A percentile compares a stretch with the other conserved stretches of the same genome.
phyloP scores from a whole-genome alignment of 345 rosid species.

The Theobroma cacao region DNA sequence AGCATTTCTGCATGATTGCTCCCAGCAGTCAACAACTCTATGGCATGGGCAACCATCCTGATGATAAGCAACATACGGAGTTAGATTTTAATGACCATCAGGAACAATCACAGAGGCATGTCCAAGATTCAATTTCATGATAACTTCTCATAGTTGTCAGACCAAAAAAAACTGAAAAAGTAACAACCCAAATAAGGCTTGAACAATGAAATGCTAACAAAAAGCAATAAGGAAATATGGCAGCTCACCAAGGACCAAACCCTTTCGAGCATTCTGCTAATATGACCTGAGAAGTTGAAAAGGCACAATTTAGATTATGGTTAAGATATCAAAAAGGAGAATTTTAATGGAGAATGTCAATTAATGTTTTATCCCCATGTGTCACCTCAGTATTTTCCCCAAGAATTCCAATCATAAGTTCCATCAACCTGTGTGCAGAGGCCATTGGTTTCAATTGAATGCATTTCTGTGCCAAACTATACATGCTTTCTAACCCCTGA shows the following conservation, averaged over 20 bases:
- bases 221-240: conserved; percentile 2
- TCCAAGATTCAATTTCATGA: conserved; percentile 5
- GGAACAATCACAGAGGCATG: neutral
- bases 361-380: neutral
- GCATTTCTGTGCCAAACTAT: conserved; percentile 80
- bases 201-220: conserved; percentile 4
- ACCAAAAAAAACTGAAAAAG: neutral
- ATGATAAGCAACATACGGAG: conserved; percentile 21
- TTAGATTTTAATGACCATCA: neutral
- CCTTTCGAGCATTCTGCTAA: conserved; percentile 90
- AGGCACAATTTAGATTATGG: neutral
- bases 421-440: conserved; percentile 65
- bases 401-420: conserved; percentile 73
- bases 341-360: neutral
- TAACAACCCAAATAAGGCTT: neutral
- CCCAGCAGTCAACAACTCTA: conserved; percentile 80
- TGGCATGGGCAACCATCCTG: conserved; percentile 96
- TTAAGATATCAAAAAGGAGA: neutral
- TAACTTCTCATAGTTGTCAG: neutral
- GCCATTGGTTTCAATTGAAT: conserved; percentile 64
- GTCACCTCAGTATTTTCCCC: conserved; percentile 88
- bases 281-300: conserved; percentile 61
- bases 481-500: conserved; percentile 93
- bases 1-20: conserved; percentile 69
- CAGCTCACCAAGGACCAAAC: conserved; percentile 90